Base-by-base conservation (phyloP, 805 yeast genomes). In the Dipodascus geniculatus region DNA sequence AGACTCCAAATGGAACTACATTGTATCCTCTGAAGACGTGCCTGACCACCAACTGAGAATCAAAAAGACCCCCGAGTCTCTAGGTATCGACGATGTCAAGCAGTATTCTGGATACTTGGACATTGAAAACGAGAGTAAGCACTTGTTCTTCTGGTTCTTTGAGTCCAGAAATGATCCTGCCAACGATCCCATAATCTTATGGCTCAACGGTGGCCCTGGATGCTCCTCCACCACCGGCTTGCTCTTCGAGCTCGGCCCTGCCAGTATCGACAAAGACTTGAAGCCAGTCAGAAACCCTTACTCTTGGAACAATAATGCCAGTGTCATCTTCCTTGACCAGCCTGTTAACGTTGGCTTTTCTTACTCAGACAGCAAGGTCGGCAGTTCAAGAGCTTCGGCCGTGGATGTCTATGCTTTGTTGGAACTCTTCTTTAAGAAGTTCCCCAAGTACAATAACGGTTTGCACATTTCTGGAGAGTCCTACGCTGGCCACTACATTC, bases 181-280 rank as follows among this genome's bases (percentile, higher is more conserved):
- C 53, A 86, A 74, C 52, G 97, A 91, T 68, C 97, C 97, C 1
- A 76, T 89, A 22, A 77, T 91, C 53, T 74, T 91, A 60, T 89
- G 96, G 98, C 74, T 90, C 61, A 90, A 90, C 65, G 97, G 97
- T 59, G 96, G 97, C 3, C 97, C 97, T 38, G 97, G 97, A 11
- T 90, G 97, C 66, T 87, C 96, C 0, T 87, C 96, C 1, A 71
- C 88, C 65, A 87, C 95, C 33, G 97, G 97, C 6, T 73, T 90
- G 55, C 80, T 91, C 62, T 88, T 90, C 64, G 98, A 91, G 68
- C 76, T 89, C 64, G 98, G 98, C 23, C 96, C 97, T 3, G 78
- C 96, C 0, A 75, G 83, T 14, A 80, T 91, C 55, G 76, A 80
- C 51, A 67, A 78, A 47, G 76, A 80, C 42, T 68, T 85, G 60